Evolutionary conservation across 2,329 filamentous ascomycete species (phyloP).

Genomic region (Lasiodiplodia sp.): DNA sequence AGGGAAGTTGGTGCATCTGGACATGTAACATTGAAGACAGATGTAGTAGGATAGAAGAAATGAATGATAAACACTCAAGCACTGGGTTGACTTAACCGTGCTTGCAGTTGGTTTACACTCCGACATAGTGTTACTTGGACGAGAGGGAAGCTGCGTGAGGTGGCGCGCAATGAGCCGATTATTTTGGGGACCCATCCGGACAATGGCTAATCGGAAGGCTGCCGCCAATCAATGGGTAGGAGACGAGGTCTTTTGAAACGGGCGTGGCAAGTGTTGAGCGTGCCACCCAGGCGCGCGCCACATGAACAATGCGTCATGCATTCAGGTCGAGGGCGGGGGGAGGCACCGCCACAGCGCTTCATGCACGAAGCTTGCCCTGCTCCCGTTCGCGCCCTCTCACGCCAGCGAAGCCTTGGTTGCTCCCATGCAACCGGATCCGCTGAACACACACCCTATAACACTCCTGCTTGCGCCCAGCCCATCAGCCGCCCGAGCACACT

Average conservation of each 20-base stretch:
- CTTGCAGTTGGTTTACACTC: neutral
- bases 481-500: neutral
- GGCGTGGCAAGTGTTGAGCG: neutral
- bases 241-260: neutral
- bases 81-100: neutral
- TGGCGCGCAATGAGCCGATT: neutral
- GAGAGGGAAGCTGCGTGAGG: neutral
- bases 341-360: constrained; percentile 12
- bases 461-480: neutral
- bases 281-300: neutral
- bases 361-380: constrained; percentile 7
- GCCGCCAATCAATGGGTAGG: neutral
- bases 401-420: neutral
- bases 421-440: neutral
- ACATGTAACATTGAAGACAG: constrained; percentile 9
- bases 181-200: neutral
- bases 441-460: constrained; percentile 5
- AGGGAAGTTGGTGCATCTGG: constrained; percentile 24
- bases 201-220: neutral
- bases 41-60: constrained; percentile 22
- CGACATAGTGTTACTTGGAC: neutral
- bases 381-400: constrained; percentile 1
- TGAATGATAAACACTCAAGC: neutral
- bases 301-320: neutral
- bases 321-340: neutral